Base-by-base conservation (phyloP, 176 grass and related monocot species). In the Cocos nucifera region DNA sequence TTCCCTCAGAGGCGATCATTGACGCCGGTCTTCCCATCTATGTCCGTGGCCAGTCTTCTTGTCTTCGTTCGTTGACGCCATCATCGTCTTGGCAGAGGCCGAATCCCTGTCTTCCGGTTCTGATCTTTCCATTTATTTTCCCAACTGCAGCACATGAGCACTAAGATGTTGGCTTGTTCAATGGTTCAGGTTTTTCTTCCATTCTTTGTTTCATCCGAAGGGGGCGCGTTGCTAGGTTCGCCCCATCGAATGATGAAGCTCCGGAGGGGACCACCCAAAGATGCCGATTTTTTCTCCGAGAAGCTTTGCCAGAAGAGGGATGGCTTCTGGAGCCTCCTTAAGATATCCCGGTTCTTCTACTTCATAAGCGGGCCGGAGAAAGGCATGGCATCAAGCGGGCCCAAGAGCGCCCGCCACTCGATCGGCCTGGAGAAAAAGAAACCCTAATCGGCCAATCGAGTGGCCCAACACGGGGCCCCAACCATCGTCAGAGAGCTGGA, bases 281-380 rank as follows among this genome's bases (percentile, higher is more conserved):
- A 0, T 1, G 32, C 1, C 61, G 83, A 48, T 80, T 80, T 83
- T 76, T 83, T 91, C 53, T 91, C 79, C 2, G 83, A 91, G 5
- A 64, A 35, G 77, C 57, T 86, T 65, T 79, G 76, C 21, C 77
- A 75, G 59, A 82, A 49, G 84, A 85, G 81, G 3, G 73, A 65
- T 0, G 78, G 77, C 57, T 80, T 89, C 56, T 74, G 51, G 51
- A 95, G 76, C 54, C 90, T 70, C 26, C 70, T 29, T 12, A 79
- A 73, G 39, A 95, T 22, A 2, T 63, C 70, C 0, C 74, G 69
- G 3, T 60, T 70, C 65, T 62, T 72, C 71, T 80, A 80, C 19
- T 69, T 61, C 1, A 81, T 79, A 12, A 95, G 79, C 19, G 82
- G 86, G 15, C 86, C 90, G 10, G 86, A 95, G 86, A 83, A 83